Evolutionary conservation across 345 rosid genomes (phyloP), one percentile per base, ranked within the genome.

Genomic region (Triadica sebifera): DNA sequence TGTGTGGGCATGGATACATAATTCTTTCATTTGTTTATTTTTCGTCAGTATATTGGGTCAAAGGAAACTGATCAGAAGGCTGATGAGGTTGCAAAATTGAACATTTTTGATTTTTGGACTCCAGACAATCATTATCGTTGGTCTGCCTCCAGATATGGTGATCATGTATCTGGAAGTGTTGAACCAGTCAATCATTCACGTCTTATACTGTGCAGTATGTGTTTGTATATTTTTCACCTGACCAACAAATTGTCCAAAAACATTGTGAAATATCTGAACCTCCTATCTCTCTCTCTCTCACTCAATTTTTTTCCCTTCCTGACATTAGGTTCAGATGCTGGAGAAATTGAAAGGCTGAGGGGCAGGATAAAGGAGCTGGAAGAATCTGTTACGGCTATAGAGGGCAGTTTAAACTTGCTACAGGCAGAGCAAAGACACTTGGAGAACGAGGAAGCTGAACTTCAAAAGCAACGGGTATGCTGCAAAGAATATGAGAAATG

Each of bases 101-200:
- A 89, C 55, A 64, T 94, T 67, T 78, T 65, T 17, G 98, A 94
- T 85, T 89, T 92, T 79, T 94, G 97, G 97, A 92, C 98, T 47
- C 98, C 97, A 11, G 95, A 91, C 70, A 90, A 85, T 86, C 98
- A 94, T 81, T 94, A 92, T 74, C 79, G 88, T 29, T 94, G 98
- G 98, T 81, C 90, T 72, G 66, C 78, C 71, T 94, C 98, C 66
- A 87, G 98, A 88, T 94, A 94, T 78, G 97, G 92, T 50, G 91
- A 86, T 49, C 93, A 89, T 75, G 52, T 82, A 50, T 92, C 98
- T 49, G 98, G 84, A 61, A 86, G 81, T 66, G 91, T 94, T 65
- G 97, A 90, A 65, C 82, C 97, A 60, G 93, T 94, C 71, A 45
- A 55, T 70, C 87, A 67, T 11, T 92, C 98, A 24, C 91, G 90